Evolutionary conservation across 208 protist genomes (phyloP).

Genomic region (Wallacemonas sp.): DNA sequence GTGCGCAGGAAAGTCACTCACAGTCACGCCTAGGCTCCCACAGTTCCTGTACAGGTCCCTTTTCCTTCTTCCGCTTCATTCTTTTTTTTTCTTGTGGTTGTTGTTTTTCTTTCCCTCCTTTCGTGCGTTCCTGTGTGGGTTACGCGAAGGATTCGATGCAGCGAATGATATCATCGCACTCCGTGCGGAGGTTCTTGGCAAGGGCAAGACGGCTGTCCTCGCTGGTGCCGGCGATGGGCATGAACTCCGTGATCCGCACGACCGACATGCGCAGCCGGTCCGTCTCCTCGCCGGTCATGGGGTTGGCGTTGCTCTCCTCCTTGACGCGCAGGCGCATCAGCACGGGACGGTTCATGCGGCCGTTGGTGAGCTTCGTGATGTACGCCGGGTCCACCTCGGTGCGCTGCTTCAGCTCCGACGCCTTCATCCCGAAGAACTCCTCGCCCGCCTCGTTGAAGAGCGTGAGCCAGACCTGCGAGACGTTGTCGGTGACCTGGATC

Average conservation of each 20-base stretch:
- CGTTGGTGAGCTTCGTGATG: conserved; percentile 72
- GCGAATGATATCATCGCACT: conserved; percentile 83
- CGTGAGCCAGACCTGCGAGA: conserved; percentile 91
- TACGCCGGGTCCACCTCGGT: conserved; percentile 78
- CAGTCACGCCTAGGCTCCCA: too few relatives aligned
- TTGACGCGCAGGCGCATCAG: conserved; percentile 89
- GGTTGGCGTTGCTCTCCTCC: conserved; percentile 65
- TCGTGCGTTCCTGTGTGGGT: conserved; percentile 7
- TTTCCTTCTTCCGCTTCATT: conserved; percentile 8
- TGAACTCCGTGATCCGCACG: conserved; percentile 82
- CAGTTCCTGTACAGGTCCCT: too few relatives aligned
- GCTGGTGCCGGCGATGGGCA: conserved; percentile 66
- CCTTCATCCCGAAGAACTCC: conserved; percentile 89
- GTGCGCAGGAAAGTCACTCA: too few relatives aligned
- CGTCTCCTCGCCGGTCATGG: conserved; percentile 49
- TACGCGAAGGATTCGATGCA: conserved; percentile 80
- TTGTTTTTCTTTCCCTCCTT: conserved; percentile 13
- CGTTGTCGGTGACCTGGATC: conserved; percentile 87
- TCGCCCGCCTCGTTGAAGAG: conserved; percentile 88
- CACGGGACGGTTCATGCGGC: conserved; percentile 85
- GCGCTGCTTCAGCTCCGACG: conserved; percentile 77
- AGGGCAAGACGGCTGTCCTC: conserved; percentile 72
- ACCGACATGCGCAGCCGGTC: conserved; percentile 85
- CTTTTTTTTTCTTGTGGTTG: not conserved
- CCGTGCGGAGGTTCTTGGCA: conserved; percentile 61